Evolutionary conservation across 345 rosid species (phyloP), one percentile per base, ranked within the genome.

Genomic region (Sapria himalayana): DNA sequence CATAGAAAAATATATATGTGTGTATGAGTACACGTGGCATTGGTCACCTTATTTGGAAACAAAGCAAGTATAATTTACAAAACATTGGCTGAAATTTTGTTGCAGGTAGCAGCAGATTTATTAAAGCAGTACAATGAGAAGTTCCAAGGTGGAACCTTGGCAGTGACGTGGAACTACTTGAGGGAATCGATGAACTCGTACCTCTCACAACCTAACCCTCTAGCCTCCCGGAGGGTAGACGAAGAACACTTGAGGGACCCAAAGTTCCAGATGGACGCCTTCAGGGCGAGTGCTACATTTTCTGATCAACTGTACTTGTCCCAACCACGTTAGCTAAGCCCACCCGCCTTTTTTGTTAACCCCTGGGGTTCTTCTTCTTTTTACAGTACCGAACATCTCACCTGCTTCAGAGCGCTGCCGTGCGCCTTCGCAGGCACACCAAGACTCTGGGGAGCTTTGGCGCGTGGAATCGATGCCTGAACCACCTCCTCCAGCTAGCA

Each of bases 391-490:
- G 95, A 52, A 91, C 99, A 23, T 91, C 99, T 33, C 73, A 86
- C 50, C 60, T 91, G 41, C 86, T 84, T 41, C 99, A 84, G 55
- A 91, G 79, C 50, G 95, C 72, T 25, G 86, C 78, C 6, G 60
- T 67, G 39, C 64, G 95, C 55, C 77, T 91, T 31, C 71, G 60
- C 19, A 91, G 84, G 66, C 99, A 91, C 58, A 24, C 67, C 8
- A 70, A 73, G 61, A 71, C 66, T 35, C 86, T 84, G 7, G 99
- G 99, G n/a, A 41, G 59, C 33, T 89, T 91, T 48, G 95, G 95
- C 45, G 93, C 98, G 19, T 89, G 98, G 98, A 89, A 89, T 54
- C 61, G 99, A 58, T 91, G 95, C 73, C 74, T 91, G 61, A 91
- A 91, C 68, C 95, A 91, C 74, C 92, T 91, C 38, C 72, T 91